Conservation (phyloP, 768 basidiomycete genomes). For the Tulasnella sp. region DNA sequence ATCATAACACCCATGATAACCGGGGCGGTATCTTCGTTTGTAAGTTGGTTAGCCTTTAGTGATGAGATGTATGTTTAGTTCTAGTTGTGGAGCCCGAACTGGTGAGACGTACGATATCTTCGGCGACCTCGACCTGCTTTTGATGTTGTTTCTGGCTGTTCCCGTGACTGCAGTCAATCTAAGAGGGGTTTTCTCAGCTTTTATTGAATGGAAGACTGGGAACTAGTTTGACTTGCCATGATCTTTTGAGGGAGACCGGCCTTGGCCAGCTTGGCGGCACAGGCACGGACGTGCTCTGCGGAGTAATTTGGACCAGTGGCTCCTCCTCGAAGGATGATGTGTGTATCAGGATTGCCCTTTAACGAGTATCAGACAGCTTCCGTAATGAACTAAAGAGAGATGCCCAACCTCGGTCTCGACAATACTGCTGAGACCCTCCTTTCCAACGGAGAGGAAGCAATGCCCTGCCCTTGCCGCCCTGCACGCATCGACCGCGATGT, state of each 20-base stretch:
- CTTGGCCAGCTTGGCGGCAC: slow-evolving; percentile 62
- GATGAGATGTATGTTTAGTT: background rate
- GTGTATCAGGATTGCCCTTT: slow-evolving; percentile 83
- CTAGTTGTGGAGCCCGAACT: background rate
- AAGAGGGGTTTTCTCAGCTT: slow-evolving; percentile 5
- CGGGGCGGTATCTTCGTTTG: slow-evolving; percentile 53
- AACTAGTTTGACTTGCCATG: slow-evolving; percentile 48
- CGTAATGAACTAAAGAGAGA: background rate
- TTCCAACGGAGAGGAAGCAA: slow-evolving; percentile 93
- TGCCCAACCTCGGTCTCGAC: slow-evolving; percentile 75
- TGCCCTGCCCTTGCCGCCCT: slow-evolving; percentile 83
- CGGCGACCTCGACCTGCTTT: slow-evolving; percentile 79
- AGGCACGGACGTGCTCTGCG: slow-evolving; percentile 66
- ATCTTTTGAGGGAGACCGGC: slow-evolving; percentile 67
- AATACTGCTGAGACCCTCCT: slow-evolving; percentile 89
- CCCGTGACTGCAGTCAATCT: slow-evolving; percentile 97
- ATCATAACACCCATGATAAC: slow-evolving; percentile 92
- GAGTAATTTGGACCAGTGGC: slow-evolving; percentile 81
- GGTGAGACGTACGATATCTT: slow-evolving; percentile 58
- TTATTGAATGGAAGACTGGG: background rate
- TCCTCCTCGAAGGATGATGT: slow-evolving; percentile 90
- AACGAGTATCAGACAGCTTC: background rate
- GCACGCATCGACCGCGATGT: slow-evolving; percentile 91
- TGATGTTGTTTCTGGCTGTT: slow-evolving; percentile 88
- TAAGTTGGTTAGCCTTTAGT: slow-evolving; percentile 56